Conservation (phyloP, 2,329 filamentous ascomycete genomes). For the Ceratocystiopsis minuta region DNA sequence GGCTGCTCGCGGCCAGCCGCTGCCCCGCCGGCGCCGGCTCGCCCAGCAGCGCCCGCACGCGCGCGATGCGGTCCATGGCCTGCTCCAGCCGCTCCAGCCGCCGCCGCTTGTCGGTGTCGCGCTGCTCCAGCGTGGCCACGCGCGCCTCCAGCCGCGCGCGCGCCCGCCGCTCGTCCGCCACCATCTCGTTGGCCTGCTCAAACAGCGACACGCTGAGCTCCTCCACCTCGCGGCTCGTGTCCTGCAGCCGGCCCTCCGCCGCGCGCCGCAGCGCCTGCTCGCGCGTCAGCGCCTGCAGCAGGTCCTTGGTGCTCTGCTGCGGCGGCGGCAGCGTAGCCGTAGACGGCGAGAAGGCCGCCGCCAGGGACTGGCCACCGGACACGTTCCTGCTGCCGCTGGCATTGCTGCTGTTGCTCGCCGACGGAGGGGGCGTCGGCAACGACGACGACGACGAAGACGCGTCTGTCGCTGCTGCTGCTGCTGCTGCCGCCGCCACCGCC, state of each 20-base stretch:
- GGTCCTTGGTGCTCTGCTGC: conserved; percentile 21
- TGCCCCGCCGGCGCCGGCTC: conserved; percentile 9
- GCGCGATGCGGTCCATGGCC: conserved; percentile 52
- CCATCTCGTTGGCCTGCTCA: conserved; percentile 77
- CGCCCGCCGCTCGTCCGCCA: conserved; percentile 55
- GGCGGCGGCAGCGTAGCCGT: not conserved
- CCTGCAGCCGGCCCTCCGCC: conserved; percentile 49
- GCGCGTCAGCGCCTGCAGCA: conserved; percentile 45
- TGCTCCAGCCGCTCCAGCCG: conserved; percentile 54
- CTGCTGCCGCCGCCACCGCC: not conserved
- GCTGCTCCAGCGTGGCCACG: conserved; percentile 47
- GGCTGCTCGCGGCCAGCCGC: not conserved
- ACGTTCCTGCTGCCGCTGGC: conserved; percentile 1
- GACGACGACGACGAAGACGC: conserved; percentile 1
- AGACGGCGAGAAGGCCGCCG: conserved; percentile 4
- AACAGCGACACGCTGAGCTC: conserved; percentile 61
- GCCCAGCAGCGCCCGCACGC: conserved; percentile 43
- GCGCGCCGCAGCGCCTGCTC: conserved; percentile 49
- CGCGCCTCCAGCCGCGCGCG: conserved; percentile 54
- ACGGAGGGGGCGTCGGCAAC: conserved; percentile 5
- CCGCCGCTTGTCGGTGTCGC: conserved; percentile 51
- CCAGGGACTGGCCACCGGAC: no score
- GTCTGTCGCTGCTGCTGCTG: conserved; percentile 4
- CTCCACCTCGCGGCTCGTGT: conserved; percentile 56
- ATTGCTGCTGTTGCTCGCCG: conserved; percentile 2